phyloP scores from a whole-genome alignment of 192 early-diverging fungal species.

The Oehlia diaphana region DNA sequence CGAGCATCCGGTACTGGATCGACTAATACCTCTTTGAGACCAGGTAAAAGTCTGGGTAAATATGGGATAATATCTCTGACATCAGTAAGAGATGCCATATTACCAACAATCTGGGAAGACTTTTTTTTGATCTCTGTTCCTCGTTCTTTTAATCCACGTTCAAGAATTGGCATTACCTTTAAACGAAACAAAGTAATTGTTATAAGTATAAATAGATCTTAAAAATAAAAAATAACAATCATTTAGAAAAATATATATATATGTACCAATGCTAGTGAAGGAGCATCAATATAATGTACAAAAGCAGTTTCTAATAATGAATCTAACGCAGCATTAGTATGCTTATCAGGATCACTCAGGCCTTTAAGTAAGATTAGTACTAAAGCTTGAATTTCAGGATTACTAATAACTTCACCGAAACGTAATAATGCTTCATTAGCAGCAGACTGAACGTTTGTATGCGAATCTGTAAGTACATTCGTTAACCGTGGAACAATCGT shows the following conservation, averaged over 20 bases:
- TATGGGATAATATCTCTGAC: constrained; percentile 92
- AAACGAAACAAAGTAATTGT: neutral
- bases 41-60: constrained; percentile 76
- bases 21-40: constrained; percentile 85
- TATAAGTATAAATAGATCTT: neutral
- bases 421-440: constrained; percentile 79
- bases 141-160: constrained; percentile 89
- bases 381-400: constrained; percentile 93
- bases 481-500: constrained; percentile 89
- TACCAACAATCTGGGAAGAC: constrained; percentile 97
- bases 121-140: constrained; percentile 90
- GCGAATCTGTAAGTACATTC: constrained; percentile 91
- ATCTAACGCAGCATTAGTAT: constrained; percentile 79
- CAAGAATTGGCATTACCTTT: constrained; percentile 86
- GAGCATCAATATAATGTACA: constrained; percentile 98
- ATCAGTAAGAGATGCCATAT: constrained; percentile 95
- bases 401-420: constrained; percentile 96
- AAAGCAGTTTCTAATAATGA: constrained; percentile 93
- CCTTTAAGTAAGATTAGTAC: constrained; percentile 87
- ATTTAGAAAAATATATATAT: neutral
- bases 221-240: neutral
- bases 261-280: constrained; percentile 79
- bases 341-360: constrained; percentile 83
- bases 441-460: constrained; percentile 85
- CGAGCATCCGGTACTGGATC: constrained; percentile 98